A percentile compares a stretch with the other conserved stretches of the same genome.
Conservation (phyloP, 2,329 filamentous ascomycete species). For the Metarhizium guizhouense region DNA sequence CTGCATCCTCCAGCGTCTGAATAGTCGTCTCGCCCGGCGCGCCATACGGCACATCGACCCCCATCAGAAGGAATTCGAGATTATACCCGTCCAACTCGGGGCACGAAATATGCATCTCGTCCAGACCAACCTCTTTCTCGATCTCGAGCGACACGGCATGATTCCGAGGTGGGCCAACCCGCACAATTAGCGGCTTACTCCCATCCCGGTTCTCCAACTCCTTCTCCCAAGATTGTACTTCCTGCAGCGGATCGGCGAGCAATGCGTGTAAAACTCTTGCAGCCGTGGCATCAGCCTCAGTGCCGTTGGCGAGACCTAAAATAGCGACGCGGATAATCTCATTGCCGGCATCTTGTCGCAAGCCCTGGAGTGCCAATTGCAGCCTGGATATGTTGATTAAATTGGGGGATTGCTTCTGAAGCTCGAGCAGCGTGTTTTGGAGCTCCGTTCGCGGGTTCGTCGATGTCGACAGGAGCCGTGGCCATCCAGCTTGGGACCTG, state of each 20-base stretch:
- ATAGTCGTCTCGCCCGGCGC: slow-evolving; percentile 24
- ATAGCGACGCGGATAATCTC: slow-evolving; percentile 53
- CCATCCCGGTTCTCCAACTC: slow-evolving; percentile 44
- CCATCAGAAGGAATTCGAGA: slow-evolving; percentile 54
- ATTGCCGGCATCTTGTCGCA: slow-evolving; percentile 45
- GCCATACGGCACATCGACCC: slow-evolving; percentile 32
- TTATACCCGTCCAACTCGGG: slow-evolving; percentile 50
- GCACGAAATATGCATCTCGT: slow-evolving; percentile 54
- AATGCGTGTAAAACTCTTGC: slow-evolving; percentile 60
- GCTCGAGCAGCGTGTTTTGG: slow-evolving; percentile 46
- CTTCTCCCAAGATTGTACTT: slow-evolving; percentile 58
- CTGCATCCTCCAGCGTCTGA: slow-evolving; percentile 47
- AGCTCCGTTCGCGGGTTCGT: slow-evolving; percentile 40
- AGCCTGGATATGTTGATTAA: slow-evolving; percentile 61
- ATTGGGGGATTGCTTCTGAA: slow-evolving; percentile 52
- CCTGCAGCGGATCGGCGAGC: slow-evolving; percentile 59
- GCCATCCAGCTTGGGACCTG: slow-evolving; percentile 12
- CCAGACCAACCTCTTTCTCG: slow-evolving; percentile 31
- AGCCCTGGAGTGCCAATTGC: slow-evolving; percentile 60
- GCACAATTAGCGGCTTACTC: slow-evolving; percentile 52
- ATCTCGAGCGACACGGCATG: slow-evolving; percentile 19
- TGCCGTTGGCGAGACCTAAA: slow-evolving; percentile 34
- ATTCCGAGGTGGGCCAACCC: slow-evolving; percentile 31
- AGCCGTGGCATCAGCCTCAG: slow-evolving; percentile 37
- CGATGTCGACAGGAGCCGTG: slow-evolving; percentile 20